A percentile compares a stretch with the other conserved stretches of the same genome.
Conservation (phyloP, 106 monocot species). For the Alisma plantagoaquatica region DNA sequence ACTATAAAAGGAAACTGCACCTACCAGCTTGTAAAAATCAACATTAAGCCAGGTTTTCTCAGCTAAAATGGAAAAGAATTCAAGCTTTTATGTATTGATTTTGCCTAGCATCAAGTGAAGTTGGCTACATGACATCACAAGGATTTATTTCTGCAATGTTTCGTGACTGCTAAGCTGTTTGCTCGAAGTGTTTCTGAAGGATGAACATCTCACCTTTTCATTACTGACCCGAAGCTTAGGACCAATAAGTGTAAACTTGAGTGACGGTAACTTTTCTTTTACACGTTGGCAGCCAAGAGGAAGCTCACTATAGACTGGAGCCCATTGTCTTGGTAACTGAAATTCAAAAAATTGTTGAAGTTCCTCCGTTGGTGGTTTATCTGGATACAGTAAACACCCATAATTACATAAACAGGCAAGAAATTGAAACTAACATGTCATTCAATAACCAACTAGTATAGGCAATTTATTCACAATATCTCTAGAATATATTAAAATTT, state of each 20-base stretch:
- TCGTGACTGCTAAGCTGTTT: too few relatives aligned
- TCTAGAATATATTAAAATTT: too few relatives aligned
- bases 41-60: too few relatives aligned
- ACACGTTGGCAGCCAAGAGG: constrained; percentile 41
- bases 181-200: too few relatives aligned
- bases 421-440: not conserved
- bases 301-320: constrained; percentile 59
- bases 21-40: too few relatives aligned
- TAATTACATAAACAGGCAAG: not conserved
- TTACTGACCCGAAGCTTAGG: constrained; percentile 55
- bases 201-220: constrained; percentile 48
- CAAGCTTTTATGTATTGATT: too few relatives aligned
- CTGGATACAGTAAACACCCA: constrained; percentile 17
- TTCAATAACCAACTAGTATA: not conserved
- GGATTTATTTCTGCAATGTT: too few relatives aligned
- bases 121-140: too few relatives aligned
- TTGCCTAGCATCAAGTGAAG: too few relatives aligned
- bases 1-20: too few relatives aligned
- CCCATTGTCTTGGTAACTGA: constrained; percentile 74
- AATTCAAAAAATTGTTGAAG: constrained; percentile 70
- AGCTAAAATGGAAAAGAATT: too few relatives aligned
- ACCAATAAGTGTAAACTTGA: constrained; percentile 55
- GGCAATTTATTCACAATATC: too few relatives aligned
- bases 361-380: constrained; percentile 74
- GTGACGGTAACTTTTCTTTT: constrained; percentile 41